phyloP scores from a whole-genome alignment of 192 early-diverging fungal genomes.

The Coemansia sp. region DNA sequence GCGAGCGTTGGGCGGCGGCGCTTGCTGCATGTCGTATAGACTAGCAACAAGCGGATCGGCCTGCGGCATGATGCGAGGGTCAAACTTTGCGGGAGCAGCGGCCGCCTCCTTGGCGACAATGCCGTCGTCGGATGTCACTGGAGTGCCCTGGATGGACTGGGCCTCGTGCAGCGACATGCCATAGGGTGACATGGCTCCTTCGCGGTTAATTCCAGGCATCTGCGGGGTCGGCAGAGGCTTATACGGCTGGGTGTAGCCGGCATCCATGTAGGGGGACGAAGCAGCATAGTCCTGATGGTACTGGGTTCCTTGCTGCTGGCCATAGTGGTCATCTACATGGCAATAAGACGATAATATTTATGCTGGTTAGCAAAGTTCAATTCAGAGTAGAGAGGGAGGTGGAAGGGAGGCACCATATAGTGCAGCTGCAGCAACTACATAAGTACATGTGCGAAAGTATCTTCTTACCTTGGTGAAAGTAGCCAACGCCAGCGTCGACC shows the following conservation, averaged over 20 bases:
- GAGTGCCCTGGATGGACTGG: conserved; percentile 35
- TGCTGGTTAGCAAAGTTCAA: background rate
- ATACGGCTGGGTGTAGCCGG: conserved; percentile 20
- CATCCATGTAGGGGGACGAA: conserved; percentile 16
- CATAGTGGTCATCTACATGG: conserved; percentile 27
- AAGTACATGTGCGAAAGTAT: background rate
- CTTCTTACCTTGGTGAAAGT: conserved; percentile 37
- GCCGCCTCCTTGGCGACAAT: conserved; percentile 10
- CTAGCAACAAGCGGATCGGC: conserved; percentile 29
- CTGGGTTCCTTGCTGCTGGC: conserved; percentile 11
- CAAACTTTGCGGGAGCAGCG: conserved; percentile 18
- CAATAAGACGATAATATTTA: background rate
- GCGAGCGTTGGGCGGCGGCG: conserved; percentile 50
- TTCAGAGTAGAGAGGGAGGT: background rate
- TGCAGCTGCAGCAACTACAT: background rate
- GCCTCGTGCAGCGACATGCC: conserved; percentile 40
- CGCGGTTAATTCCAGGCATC: conserved; percentile 8
- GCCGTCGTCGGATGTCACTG: conserved; percentile 35
- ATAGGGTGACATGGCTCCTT: background rate
- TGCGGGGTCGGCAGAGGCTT: conserved; percentile 50
- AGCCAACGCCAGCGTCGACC: conserved; percentile 44
- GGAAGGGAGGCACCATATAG: background rate
- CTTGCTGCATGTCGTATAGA: conserved; percentile 46
- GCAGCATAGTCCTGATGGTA: conserved; percentile 25
- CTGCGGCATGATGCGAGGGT: conserved; percentile 52